Conservation (phyloP, 257 asterid species). For the Jasminum sambac region DNA sequence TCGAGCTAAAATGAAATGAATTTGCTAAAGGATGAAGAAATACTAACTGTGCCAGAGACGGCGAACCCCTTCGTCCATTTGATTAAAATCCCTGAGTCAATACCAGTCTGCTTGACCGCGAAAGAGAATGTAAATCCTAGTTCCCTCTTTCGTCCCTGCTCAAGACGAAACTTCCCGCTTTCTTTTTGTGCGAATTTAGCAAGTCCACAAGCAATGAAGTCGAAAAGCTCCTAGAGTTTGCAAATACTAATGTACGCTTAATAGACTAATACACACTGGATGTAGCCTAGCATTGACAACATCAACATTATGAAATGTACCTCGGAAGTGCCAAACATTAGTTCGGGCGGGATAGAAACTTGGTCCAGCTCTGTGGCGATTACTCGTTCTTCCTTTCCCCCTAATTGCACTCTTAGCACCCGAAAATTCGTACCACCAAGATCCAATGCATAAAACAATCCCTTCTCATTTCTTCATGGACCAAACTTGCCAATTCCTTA, state of each 20-base stretch:
- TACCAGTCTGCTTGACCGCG: slow-evolving; percentile 74
- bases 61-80: slow-evolving; percentile 86
- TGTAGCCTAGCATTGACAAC: background rate
- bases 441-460: slow-evolving; percentile 76
- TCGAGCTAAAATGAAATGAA: background rate
- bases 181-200: slow-evolving; percentile 55
- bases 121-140: slow-evolving; percentile 81
- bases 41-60: slow-evolving; percentile 73
- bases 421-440: slow-evolving; percentile 90
- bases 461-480: slow-evolving; percentile 62
- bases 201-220: slow-evolving; percentile 78
- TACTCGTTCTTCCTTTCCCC: slow-evolving; percentile 70
- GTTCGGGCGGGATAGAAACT: slow-evolving; percentile 62
- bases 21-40: slow-evolving; percentile 12
- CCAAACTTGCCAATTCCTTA: background rate
- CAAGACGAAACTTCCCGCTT: slow-evolving; percentile 50
- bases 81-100: slow-evolving; percentile 71
- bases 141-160: slow-evolving; percentile 54
- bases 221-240: slow-evolving; percentile 60
- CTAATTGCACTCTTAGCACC: slow-evolving; percentile 73
- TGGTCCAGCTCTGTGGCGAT: slow-evolving; percentile 65
- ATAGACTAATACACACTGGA: background rate
- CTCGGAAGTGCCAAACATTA: slow-evolving; percentile 68
- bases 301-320: slow-evolving; percentile 26
- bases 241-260: background rate